Evolutionary conservation across 2,329 filamentous ascomycete species (phyloP), one percentile per base, ranked within the genome.

Genomic region (Fusarium aywerte): DNA sequence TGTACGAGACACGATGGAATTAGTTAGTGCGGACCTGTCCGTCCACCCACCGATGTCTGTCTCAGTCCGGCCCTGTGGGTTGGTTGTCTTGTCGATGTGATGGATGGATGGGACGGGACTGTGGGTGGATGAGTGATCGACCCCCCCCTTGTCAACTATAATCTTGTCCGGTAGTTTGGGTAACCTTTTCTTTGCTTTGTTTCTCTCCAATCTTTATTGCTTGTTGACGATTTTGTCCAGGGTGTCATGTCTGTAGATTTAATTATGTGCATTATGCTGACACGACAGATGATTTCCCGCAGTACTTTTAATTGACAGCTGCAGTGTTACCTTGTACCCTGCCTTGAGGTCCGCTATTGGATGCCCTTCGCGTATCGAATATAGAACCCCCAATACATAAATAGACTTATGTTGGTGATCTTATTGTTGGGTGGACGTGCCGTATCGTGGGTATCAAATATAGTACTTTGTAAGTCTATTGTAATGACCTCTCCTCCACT

Each of bases 321-420:
- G 27, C 35, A n/a, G n/a, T 39, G 43, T 20, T 12, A 58, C 35
- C 56, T 29, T 23, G 53, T 42, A 18, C 32, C 31, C 4, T 40
- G 23, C n/a, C n/a, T n/a, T n/a, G n/a, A n/a, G n/a, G n/a, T 49
- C 45, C 38, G 25, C 29, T 48, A 21, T 50, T 40, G 33, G 49
- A 54, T 45, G 36, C 50, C 27, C 50, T 52, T 68, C 65, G 65
- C 65, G 60, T 65, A 67, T 67, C 65, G 65, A 54, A 42, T 31
- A 57, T 32, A 44, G 29, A 21, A 20, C 27, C 23, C 31, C 29
- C 16, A 32, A 38, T 27, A 33, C 32, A 16, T 35, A 29, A 23
- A 29, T 9, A 16, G 7, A 25, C 16, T n/a, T 16, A 10, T 1
- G 9, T n/a, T 35, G 29, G n/a, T 18, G 10, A 27, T 53, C 9